Evolutionary conservation across 2,329 filamentous ascomycete genomes (phyloP), one percentile per base, ranked within the genome.

Genomic region (Aureobasidium sp.): DNA sequence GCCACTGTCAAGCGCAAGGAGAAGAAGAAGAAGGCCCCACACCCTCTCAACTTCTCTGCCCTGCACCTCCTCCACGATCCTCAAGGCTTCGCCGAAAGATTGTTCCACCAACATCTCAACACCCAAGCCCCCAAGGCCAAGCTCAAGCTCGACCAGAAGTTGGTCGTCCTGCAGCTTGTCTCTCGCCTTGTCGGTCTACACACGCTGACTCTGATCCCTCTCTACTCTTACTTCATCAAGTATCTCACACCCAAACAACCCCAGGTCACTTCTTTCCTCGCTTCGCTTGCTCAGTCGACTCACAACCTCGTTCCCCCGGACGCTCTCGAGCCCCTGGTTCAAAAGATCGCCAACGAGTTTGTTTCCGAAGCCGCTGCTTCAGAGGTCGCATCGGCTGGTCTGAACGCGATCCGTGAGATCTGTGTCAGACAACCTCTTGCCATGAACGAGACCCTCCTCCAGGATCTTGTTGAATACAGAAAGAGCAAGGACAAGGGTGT

Each of bases 401-500:
- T 99, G 60, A 97, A 97, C 73, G 89, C 91, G 13, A 97, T 99
- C 66, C 86, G 94, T 55, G 94, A 99, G 71, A 90, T 99, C 29
- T 97, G 93, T 74, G 88, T 87, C 3, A 84, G 94, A 65, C 94
- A 99, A 71, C 93, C 94, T 1, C 79, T 97, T n/a, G 92, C 92
- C 6, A 97, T 99, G 89, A 91, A 86, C 57, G 92, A 97, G 66
- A 96, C 92, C 0, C 77, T 99, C n/a, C 78, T 99, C 34, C 93
- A 99, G 73, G 94, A 99, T 79, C 77, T 99, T 58, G 91, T 97
- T 9, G 89, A 94, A 79, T 97, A 99, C 76, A 85, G 90, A 64
- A 96, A 95, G 79, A 96, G 90, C 72, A 99, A 99, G 73, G 94
- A 99, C 72, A 99, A 97, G 79, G 92, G 93, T 63, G 90, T 94